A percentile compares a stretch with the other conserved stretches of the same genome.
Conservation (phyloP, 169 alveolate species). For the Eimeria praecox region DNA sequence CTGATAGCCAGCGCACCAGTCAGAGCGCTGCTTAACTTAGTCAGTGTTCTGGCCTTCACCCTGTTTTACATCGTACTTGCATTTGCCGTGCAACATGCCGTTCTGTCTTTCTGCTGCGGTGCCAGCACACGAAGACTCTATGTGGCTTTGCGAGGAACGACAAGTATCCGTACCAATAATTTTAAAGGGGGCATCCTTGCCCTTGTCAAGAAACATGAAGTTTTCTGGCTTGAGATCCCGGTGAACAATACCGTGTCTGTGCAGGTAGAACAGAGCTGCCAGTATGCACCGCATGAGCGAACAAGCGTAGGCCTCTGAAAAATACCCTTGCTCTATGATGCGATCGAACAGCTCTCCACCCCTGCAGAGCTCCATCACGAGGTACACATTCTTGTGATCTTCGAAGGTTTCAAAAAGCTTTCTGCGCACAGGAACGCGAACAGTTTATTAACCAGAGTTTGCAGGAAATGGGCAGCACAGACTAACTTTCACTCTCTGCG, state of each 20-base stretch:
- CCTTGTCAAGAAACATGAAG: slow-evolving; percentile 88
- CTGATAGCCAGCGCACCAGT: neutral
- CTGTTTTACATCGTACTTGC: neutral
- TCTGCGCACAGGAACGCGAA: slow-evolving; percentile 10
- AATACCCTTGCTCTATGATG: slow-evolving; percentile 91
- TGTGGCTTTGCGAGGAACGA: neutral
- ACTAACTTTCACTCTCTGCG: neutral
- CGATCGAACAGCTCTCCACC: slow-evolving; percentile 97
- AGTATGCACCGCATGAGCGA: slow-evolving; percentile 94
- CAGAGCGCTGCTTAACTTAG: neutral
- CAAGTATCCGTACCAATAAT: slow-evolving; percentile 80
- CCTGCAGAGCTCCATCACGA: slow-evolving; percentile 92
- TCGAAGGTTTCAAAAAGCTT: slow-evolving; percentile 90
- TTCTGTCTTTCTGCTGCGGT: neutral
- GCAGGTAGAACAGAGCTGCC: slow-evolving; percentile 95
- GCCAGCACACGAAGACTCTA: neutral
- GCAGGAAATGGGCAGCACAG: neutral
- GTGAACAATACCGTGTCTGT: slow-evolving; percentile 93
- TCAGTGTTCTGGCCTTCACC: neutral
- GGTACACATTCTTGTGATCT: slow-evolving; percentile 89
- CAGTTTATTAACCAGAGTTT: neutral
- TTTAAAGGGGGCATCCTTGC: slow-evolving; percentile 88
- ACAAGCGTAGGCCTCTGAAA: slow-evolving; percentile 95
- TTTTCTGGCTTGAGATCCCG: slow-evolving; percentile 95
- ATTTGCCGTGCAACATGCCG: neutral